These are phyloP conservation scores for Halocafeteria seosinensis DNA, from an alignment of 108 stramenopile species.

Conservation along the genomic window DNA sequence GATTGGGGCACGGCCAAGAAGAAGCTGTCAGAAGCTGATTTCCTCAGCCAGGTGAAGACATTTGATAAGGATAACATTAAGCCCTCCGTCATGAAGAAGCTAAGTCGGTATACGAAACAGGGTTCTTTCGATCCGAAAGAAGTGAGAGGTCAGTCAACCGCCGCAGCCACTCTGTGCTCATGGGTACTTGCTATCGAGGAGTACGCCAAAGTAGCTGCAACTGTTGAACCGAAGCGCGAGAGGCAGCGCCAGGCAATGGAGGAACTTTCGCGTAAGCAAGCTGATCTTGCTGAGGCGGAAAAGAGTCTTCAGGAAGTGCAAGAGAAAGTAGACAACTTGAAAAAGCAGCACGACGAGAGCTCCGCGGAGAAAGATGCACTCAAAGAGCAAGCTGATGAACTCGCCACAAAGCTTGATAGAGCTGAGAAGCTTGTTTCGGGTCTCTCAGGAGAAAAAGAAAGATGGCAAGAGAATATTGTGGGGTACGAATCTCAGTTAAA, in stretches of 20 bases:
- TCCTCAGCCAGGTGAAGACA: slow-evolving; percentile 30
- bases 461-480: slow-evolving; percentile 36
- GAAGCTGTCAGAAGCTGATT: slow-evolving; percentile 28
- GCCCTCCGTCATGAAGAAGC: slow-evolving; percentile 30
- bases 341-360: slow-evolving; percentile 14
- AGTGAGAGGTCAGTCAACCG: slow-evolving; percentile 29
- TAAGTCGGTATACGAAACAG: slow-evolving; percentile 34
- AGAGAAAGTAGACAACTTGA: slow-evolving; percentile 27
- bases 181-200: slow-evolving; percentile 51
- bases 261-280: slow-evolving; percentile 29
- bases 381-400: slow-evolving; percentile 34
- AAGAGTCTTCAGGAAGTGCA: slow-evolving; percentile 33
- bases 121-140: slow-evolving; percentile 35
- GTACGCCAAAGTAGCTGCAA: slow-evolving; percentile 41
- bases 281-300: slow-evolving; percentile 31
- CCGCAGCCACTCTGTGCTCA: slow-evolving; percentile 44
- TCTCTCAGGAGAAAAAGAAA: slow-evolving; percentile 38
- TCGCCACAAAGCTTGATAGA: slow-evolving; percentile 34
- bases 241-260: slow-evolving; percentile 35
- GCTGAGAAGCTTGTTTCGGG: slow-evolving; percentile 45
- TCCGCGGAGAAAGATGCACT: slow-evolving; percentile 39
- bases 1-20: slow-evolving; percentile 50
- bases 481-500: slow-evolving; percentile 18
- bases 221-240: slow-evolving; percentile 48
- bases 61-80: slow-evolving; percentile 49